Conservation (phyloP, 179 eudicot species). For the Beta macrorhiza region DNA sequence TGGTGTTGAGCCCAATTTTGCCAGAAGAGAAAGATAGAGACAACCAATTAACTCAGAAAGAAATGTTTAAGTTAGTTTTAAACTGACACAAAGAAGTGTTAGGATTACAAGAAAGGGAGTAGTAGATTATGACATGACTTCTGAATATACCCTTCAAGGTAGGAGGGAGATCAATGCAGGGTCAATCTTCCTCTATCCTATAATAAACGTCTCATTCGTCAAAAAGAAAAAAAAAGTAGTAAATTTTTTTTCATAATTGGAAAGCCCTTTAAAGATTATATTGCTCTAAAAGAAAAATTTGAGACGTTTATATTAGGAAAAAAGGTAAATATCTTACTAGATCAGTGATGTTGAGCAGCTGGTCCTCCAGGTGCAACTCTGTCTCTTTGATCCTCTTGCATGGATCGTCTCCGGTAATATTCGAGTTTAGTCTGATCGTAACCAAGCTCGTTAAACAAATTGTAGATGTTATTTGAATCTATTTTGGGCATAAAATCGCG, state of each 20-base stretch:
- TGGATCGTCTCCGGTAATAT: constrained; percentile 30
- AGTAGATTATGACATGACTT: no score
- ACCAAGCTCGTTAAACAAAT: constrained; percentile 21
- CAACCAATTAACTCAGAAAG: no score
- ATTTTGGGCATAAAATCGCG: constrained; percentile 1
- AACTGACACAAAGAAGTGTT: no score
- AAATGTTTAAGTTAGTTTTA: no score
- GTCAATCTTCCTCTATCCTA: neutral
- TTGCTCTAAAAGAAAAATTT: neutral
- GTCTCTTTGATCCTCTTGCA: constrained; percentile 23
- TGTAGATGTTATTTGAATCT: constrained; percentile 4
- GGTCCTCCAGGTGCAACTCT: constrained; percentile 51
- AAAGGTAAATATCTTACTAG: neutral
- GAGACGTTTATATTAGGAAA: neutral
- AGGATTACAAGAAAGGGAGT: no score
- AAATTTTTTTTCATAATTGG: neutral
- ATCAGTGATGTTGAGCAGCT: constrained; percentile 43
- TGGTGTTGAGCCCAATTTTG: no score
- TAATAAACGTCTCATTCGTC: neutral
- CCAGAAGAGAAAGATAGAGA: no score
- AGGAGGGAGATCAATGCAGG: no score
- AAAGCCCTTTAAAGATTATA: neutral
- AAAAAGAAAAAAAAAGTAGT: neutral
- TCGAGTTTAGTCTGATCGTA: constrained; percentile 32
- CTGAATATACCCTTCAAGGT: no score